Base-by-base conservation (phyloP, 2,329 filamentous ascomycete genomes). In the Fusarium devonianum region DNA sequence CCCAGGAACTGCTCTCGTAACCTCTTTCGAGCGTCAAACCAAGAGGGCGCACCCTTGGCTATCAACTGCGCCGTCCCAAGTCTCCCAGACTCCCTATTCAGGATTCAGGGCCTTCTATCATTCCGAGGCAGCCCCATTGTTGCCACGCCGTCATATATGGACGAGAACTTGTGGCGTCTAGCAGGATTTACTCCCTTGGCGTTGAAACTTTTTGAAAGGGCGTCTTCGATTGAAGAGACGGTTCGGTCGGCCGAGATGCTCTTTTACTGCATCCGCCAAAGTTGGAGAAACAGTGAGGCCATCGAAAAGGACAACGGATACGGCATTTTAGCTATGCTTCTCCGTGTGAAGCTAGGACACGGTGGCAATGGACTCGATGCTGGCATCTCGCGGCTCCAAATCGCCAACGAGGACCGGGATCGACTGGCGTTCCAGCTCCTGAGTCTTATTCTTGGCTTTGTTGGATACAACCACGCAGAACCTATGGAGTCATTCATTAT, bases 261-360 rank as follows among this genome's bases (percentile, higher is more conserved):
- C 18, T 92, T 97, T 55, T 85, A 89, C 58, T 90, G 90, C 52
- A 89, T 97, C 38, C 88, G 89, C 59, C 88, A 89, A 57, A 97
- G 89, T 68, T 99, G 95, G 94, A 84, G 94, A 57, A 97, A 97
- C 60, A 97, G 94, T 61, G 95, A 99, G 69, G 92, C 94, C 18
- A 97, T 99, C 89, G 94, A 99, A 71, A 87, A 90, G 64, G 92
- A 96, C 51, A 94, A 95, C 61, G 95, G 93, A 0, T 99, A 97
- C 68, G 88, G 90, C 18, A 89, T 97, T 25, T 75, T 99, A 39
- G 89, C 89, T 29, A 85, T 92, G 71, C 79, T 97, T 13, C 74
- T 99, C 17, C 86, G 91, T 44, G 89, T 90, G 44, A 97, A 96
- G 69, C 78, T 96, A 22, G 88, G 88, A 5, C 79, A 80, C 60